Percentiles rank a stretch among this genome's conserved stretches.
Conservation (phyloP, 2,329 filamentous ascomycete species). For the Aspergillus jensenii region DNA sequence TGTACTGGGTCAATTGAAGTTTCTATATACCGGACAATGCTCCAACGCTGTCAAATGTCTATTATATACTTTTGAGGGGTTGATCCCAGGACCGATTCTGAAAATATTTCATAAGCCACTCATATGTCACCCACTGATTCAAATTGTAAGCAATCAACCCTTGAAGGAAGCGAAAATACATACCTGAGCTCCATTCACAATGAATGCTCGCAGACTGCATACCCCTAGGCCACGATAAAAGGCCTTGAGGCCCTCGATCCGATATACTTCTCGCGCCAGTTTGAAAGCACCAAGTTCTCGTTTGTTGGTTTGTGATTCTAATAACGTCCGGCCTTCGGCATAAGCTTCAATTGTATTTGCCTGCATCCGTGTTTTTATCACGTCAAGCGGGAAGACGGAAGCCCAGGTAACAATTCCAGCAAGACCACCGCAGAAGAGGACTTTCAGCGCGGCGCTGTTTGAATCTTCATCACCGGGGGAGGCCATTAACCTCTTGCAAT, state of each 20-base stretch:
- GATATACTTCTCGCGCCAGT: constrained; percentile 67
- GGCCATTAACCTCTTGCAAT: constrained; percentile 62
- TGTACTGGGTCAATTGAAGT: not conserved
- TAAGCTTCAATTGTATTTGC: constrained; percentile 54
- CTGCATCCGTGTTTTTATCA: constrained; percentile 91
- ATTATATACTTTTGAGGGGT: constrained; percentile 3
- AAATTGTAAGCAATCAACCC: constrained; percentile 9
- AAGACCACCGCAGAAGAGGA: constrained; percentile 79
- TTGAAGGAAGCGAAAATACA: constrained; percentile 14
- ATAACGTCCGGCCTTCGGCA: constrained; percentile 25
- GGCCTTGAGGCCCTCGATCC: constrained; percentile 57
- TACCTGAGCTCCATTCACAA: constrained; percentile 84
- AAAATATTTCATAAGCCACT: constrained; percentile 70
- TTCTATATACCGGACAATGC: not conserved
- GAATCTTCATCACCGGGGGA: constrained; percentile 45
- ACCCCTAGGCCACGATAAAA: constrained; percentile 76
- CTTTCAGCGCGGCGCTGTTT: constrained; percentile 57
- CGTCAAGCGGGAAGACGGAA: constrained; percentile 86
- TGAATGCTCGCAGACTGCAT: constrained; percentile 82
- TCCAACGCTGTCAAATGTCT: not conserved
- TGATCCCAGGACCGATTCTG: constrained; percentile 19
- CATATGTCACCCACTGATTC: constrained; percentile 79
- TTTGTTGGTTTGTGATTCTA: constrained; percentile 16
- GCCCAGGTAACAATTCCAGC: constrained; percentile 88
- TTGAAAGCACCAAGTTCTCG: constrained; percentile 56